These are phyloP conservation scores for Skeletonema costatum DNA, from an alignment of 108 stramenopile species.

Conservation along the genomic window DNA sequence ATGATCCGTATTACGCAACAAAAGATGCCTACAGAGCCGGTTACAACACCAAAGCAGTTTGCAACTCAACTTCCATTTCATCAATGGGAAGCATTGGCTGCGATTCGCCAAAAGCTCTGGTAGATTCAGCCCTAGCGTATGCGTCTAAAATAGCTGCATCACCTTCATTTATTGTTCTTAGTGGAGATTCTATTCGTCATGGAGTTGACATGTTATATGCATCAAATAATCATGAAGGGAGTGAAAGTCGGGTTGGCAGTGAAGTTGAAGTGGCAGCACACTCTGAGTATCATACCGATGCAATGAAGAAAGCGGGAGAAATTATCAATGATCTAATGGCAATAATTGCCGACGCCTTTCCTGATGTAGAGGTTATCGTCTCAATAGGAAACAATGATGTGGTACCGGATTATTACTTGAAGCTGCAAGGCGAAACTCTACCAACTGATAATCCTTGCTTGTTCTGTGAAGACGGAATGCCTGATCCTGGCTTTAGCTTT, in stretches of 20 bases:
- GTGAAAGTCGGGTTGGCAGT: not conserved
- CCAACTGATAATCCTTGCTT: too few relatives aligned
- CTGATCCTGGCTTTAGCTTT: not conserved
- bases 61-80: constrained; percentile 10
- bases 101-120: constrained; percentile 28
- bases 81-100: constrained; percentile 29
- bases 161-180: constrained; percentile 52
- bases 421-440: constrained; percentile 17
- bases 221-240: not conserved
- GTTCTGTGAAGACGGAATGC: not conserved
- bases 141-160: not conserved
- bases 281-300: constrained; percentile 4
- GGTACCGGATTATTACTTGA: constrained; percentile 69
- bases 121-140: constrained; percentile 19
- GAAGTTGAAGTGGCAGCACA: not conserved
- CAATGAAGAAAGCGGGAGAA: constrained; percentile 26
- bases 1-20: constrained; percentile 67
- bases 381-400: constrained; percentile 80
- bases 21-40: constrained; percentile 18
- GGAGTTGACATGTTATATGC: constrained; percentile 23
- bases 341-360: constrained; percentile 5
- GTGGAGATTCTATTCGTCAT: constrained; percentile 59
- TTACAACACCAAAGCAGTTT: constrained; percentile 4
- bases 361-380: constrained; percentile 38
- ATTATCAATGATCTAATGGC: constrained; percentile 27